A percentile compares a stretch with the other conserved stretches of the same genome.
These are phyloP conservation scores for Aspergillus egyptiacus DNA, from an alignment of 495 filamentous ascomycete genomes.

Conservation along the genomic window DNA sequence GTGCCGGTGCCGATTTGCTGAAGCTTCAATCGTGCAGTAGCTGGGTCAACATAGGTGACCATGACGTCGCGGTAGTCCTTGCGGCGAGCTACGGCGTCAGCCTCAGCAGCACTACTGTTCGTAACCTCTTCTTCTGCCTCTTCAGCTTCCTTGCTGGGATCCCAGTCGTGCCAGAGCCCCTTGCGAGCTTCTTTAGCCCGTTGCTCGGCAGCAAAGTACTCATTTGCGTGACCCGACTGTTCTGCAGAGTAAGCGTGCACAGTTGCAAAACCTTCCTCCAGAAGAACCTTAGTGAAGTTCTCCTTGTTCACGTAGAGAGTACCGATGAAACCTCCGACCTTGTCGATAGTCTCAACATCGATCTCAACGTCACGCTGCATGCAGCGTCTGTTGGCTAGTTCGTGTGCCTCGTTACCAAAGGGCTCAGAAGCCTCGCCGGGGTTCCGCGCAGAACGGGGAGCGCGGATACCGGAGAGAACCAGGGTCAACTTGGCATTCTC, in stretches of 20 bases:
- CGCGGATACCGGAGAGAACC: constrained; percentile 88
- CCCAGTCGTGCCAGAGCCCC: constrained; percentile 89
- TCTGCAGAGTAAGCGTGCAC: constrained; percentile 95
- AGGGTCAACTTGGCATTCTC: constrained; percentile 94
- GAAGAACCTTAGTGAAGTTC: constrained; percentile 88
- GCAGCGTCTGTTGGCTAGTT: constrained; percentile 78
- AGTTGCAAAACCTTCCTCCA: constrained; percentile 88
- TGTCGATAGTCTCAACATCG: constrained; percentile 90
- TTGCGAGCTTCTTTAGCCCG: constrained; percentile 81
- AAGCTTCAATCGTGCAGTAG: constrained; percentile 70
- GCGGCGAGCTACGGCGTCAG: constrained; percentile 48
- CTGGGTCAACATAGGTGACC: constrained; percentile 77
- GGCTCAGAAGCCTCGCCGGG: constrained; percentile 80
- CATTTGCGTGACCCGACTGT: constrained; percentile 81
- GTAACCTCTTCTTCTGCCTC: constrained; percentile 41
- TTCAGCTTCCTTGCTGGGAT: constrained; percentile 70
- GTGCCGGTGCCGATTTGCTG: constrained; percentile 83
- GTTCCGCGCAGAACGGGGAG: constrained; percentile 80
- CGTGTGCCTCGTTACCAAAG: constrained; percentile 90
- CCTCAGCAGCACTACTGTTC: constrained; percentile 46
- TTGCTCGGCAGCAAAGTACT: constrained; percentile 82
- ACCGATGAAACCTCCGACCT: constrained; percentile 95
- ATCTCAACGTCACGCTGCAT: constrained; percentile 97
- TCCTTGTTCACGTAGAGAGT: constrained; percentile 90
- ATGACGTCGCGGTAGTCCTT: constrained; percentile 90